Conservation (phyloP, 208 protist species). For the Leptomonas seymouri region DNA sequence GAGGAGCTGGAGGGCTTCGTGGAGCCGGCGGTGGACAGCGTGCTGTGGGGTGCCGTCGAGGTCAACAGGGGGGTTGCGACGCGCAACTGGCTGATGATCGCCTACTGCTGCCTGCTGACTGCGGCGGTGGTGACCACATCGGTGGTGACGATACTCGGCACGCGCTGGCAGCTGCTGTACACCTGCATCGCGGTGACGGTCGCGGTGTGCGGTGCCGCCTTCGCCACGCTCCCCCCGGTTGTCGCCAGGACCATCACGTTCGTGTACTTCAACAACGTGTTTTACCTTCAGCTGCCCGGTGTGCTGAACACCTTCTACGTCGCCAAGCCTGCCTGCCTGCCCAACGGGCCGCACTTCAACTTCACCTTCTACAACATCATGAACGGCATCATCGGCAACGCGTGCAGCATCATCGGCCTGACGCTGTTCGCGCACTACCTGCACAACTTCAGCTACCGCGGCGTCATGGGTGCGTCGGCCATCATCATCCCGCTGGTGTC, state of each 20-base stretch:
- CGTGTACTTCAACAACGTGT: conserved; percentile 32
- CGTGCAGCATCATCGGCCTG: conserved; percentile 48
- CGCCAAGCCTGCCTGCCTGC: conserved; percentile 47
- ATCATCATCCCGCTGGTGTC: conserved; percentile 49
- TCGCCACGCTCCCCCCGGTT: conserved; percentile 39
- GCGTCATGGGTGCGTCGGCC: conserved; percentile 59
- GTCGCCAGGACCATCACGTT: conserved; percentile 46
- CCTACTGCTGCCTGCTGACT: conserved; percentile 43
- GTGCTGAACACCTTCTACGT: conserved; percentile 68
- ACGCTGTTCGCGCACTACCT: conserved; percentile 57
- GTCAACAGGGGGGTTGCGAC: conserved; percentile 33
- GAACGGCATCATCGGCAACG: conserved; percentile 41
- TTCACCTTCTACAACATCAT: conserved; percentile 72
- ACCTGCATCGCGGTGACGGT: conserved; percentile 27
- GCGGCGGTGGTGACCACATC: conserved; percentile 30
- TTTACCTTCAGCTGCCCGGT: conserved; percentile 64
- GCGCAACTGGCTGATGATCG: conserved; percentile 38
- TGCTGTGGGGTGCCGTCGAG: conserved; percentile 31
- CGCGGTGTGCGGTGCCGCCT: conserved; percentile 24
- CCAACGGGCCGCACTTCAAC: conserved; percentile 65
- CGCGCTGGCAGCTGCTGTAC: conserved; percentile 37
- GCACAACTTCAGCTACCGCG: conserved; percentile 55
- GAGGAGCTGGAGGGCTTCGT: conserved; percentile 22
- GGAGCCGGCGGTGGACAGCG: conserved; percentile 26
- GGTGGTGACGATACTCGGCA: conserved; percentile 41